Evolutionary conservation across 805 yeast species (phyloP).

Genomic region (Ogataea philodendri): DNA sequence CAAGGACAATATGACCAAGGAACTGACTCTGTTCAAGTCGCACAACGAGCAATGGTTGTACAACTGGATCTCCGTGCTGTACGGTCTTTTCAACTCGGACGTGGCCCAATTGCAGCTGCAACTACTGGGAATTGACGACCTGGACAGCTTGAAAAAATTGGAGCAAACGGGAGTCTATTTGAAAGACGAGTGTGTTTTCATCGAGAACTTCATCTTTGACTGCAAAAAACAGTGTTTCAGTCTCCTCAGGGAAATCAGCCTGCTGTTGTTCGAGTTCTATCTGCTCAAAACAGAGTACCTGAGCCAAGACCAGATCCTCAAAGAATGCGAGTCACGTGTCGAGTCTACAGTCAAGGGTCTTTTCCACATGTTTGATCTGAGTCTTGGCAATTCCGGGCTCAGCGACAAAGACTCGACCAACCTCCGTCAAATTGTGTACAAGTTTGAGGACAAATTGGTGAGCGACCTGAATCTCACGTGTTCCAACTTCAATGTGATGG

Average conservation of each 20-base stretch:
- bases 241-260: conserved; percentile 26
- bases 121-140: conserved; percentile 25
- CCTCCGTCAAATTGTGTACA: conserved; percentile 15
- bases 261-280: conserved; percentile 30
- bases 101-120: conserved; percentile 27
- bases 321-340: conserved; percentile 25
- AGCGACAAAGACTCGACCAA: conserved; percentile 13
- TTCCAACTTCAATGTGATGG: conserved; percentile 22
- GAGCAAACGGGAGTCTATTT: conserved; percentile 25
- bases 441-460: conserved; percentile 22
- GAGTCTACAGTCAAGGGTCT: conserved; percentile 16
- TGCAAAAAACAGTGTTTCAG: conserved; percentile 28
- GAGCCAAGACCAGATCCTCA: conserved; percentile 17
- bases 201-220: conserved; percentile 21
- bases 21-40: conserved; percentile 13
- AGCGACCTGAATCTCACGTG: conserved; percentile 25
- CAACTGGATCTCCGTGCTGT: conserved; percentile 31
- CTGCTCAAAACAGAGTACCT: conserved; percentile 21
- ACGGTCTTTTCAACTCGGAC: conserved; percentile 28
- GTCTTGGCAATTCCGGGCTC: conserved; percentile 10
- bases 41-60: conserved; percentile 25
- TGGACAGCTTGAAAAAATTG: conserved; percentile 23
- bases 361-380: conserved; percentile 15
- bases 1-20: conserved; percentile 10
- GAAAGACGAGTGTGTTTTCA: conserved; percentile 21